Evolutionary conservation across 148 eudicot genomes (phyloP).

Genomic region (Diospyros lotus): DNA sequence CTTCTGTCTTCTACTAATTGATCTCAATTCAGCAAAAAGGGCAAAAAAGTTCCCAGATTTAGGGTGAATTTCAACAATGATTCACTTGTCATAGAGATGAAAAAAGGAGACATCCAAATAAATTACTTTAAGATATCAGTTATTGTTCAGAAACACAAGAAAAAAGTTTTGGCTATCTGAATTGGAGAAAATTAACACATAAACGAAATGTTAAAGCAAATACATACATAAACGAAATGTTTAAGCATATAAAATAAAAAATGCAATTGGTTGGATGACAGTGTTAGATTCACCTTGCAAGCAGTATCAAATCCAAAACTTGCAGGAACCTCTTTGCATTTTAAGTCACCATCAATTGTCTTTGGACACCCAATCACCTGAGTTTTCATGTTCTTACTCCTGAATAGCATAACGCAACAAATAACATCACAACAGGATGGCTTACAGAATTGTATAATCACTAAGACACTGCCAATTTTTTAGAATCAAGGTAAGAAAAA

Average conservation of each 20-base stretch:
- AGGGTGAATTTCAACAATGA: background rate
- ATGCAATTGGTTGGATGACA: background rate
- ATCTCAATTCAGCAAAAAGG: background rate
- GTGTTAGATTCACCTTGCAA: constrained; percentile 70
- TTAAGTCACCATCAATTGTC: constrained; percentile 98
- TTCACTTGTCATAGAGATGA: background rate
- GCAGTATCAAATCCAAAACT: constrained; percentile 99
- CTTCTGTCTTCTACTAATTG: no score
- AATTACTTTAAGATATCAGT: background rate
- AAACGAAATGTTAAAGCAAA: background rate
- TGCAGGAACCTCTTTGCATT: constrained; percentile 87
- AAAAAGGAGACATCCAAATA: background rate
- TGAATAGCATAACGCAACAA: constrained; percentile 17
- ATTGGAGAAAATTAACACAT: background rate
- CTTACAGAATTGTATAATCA: background rate
- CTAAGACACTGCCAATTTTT: background rate
- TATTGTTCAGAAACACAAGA: background rate
- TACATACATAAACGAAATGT: background rate
- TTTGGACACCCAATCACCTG: constrained; percentile 96
- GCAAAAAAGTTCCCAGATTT: background rate
- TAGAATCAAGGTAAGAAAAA: background rate
- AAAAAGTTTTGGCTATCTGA: background rate
- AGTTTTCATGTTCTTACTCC: constrained; percentile 87
- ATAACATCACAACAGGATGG: background rate
- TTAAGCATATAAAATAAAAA: constrained; percentile 2